Evolutionary conservation across 108 stramenopile genomes (phyloP), one percentile per base, ranked within the genome.

Genomic region (Skeletonema potamos): DNA sequence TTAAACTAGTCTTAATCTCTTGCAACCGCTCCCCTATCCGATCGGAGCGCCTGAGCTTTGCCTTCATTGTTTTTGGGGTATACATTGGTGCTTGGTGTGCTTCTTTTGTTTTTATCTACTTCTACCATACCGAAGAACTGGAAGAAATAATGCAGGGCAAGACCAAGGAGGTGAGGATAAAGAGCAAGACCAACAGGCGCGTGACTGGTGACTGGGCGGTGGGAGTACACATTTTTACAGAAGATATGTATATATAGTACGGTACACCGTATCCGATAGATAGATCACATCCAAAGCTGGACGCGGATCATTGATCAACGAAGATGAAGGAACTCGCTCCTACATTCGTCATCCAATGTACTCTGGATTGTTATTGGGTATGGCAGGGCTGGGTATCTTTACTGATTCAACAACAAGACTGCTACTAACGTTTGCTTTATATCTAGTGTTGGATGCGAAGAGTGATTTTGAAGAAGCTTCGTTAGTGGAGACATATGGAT

Each of bases 271-370:
- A n/a, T n/a, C n/a, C n/a, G n/a, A n/a, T n/a, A n/a, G n/a, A n/a
- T n/a, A n/a, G n/a, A n/a, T n/a, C n/a, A n/a, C n/a, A n/a, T n/a
- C n/a, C n/a, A 33, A 73, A 29, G 62, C 64, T 8, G 70, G 63
- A 24, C 48, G 54, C 0, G 70, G 61, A 4, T 68, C 71, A 0
- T 70, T 89, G 27, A 64, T 81, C 4, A 67, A 69, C 15, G 57
- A 30, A n/a, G n/a, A n/a, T n/a, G n/a, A n/a, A 10, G 91, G 91
- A 7, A 62, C 87, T 24, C 90, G 75, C 72, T 27, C 54, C 3
- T 54, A 84, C 22, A 56, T 86, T 15, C 86, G 91, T 27, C 91
- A 92, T 72, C 91, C 91, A 8, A 89, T 92, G 68, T 92, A 92
- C 64, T 18, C 87, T 1, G 89, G 89, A 3, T 27, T 86, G 28